These are phyloP conservation scores for Caloboletus inedulis DNA, from an alignment of 1,284 basidiomycete genomes.

Conservation along the genomic window DNA sequence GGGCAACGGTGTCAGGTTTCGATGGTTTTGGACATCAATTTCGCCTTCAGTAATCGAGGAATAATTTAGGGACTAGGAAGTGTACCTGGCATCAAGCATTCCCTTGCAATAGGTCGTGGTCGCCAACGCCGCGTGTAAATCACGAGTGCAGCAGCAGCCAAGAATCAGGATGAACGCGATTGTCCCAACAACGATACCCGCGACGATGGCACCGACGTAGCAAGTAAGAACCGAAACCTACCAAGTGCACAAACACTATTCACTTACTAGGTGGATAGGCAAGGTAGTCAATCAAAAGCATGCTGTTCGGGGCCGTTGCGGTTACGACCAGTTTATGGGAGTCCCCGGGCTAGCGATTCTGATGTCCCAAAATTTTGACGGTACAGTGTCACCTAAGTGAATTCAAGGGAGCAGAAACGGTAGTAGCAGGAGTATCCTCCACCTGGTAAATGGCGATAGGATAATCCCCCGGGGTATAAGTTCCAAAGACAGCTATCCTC, in stretches of 20 bases:
- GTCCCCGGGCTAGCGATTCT: neutral
- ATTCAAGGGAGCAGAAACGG: neutral
- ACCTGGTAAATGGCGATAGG: conserved; percentile 2
- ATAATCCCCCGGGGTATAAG: neutral
- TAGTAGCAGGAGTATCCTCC: neutral
- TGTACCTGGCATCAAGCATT: neutral
- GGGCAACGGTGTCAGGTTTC: neutral
- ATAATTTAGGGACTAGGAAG: neutral
- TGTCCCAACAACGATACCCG: neutral
- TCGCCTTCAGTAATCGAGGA: neutral
- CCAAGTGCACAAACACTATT: neutral
- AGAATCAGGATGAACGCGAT: neutral
- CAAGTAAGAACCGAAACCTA: neutral
- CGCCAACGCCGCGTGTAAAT: conserved; percentile 2
- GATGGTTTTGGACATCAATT: neutral
- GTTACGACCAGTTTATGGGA: conserved; percentile 2
- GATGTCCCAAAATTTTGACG: neutral
- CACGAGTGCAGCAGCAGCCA: neutral
- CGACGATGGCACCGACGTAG: neutral
- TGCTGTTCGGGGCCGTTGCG: neutral
- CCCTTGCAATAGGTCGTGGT: neutral
- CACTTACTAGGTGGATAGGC: neutral
- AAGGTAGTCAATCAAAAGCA: neutral
- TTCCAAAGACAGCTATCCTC: conserved; percentile 7
- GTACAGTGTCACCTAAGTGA: conserved; percentile 1